Evolutionary conservation across 805 yeast species (phyloP).

Genomic region (Blastobotrys americana): DNA sequence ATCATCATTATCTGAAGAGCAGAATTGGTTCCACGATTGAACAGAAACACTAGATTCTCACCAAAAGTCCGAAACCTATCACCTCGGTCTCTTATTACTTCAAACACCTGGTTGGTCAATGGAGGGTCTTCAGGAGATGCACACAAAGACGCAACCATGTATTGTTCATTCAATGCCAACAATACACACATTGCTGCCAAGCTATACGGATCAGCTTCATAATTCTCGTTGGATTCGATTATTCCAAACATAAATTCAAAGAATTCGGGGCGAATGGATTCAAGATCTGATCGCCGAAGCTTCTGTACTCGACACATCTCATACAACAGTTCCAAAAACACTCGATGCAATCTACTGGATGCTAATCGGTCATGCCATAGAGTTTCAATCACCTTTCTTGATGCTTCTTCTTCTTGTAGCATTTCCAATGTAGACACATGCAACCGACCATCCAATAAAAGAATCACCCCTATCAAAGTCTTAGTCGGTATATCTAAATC

Average conservation of each 20-base stretch:
- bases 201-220: slow-evolving; percentile 41
- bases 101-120: slow-evolving; percentile 41
- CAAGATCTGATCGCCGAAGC: slow-evolving; percentile 37
- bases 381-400: slow-evolving; percentile 38
- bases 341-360: slow-evolving; percentile 35
- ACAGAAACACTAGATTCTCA: slow-evolving; percentile 62
- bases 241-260: slow-evolving; percentile 42
- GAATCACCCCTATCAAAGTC: slow-evolving; percentile 37
- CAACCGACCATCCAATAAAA: slow-evolving; percentile 40
- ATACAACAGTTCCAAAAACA: slow-evolving; percentile 46
- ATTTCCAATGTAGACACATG: slow-evolving; percentile 38
- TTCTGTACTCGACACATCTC: slow-evolving; percentile 48
- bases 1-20: slow-evolving; percentile 70
- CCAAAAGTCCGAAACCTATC: slow-evolving; percentile 47
- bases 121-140: slow-evolving; percentile 2
- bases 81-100: slow-evolving; percentile 41
- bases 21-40: slow-evolving; percentile 66
- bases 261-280: slow-evolving; percentile 38
- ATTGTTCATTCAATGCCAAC: slow-evolving; percentile 79
- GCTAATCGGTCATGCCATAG: slow-evolving; percentile 35
- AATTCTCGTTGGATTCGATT: slow-evolving; percentile 33
- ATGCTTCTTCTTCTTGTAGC: slow-evolving; percentile 48
- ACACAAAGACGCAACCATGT: slow-evolving; percentile 47
- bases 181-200: slow-evolving; percentile 64
- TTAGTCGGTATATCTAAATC: slow-evolving; percentile 25